Evolutionary conservation across 164 flowering plant species (phyloP), one percentile per base, ranked within the genome.

Genomic region (Vitis amurensis): DNA sequence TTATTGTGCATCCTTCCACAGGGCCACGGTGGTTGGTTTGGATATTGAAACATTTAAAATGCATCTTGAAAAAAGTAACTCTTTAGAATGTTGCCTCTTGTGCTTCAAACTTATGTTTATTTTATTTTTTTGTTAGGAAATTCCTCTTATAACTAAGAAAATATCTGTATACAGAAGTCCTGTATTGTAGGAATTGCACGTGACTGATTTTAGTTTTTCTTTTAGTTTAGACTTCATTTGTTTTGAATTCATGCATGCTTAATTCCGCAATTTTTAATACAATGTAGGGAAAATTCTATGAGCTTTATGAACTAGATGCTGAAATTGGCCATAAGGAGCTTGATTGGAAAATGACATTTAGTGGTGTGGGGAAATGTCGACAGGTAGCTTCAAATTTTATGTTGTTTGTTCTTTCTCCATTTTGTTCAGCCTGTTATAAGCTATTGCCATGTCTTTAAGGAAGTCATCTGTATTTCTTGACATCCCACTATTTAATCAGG

Each of bases 241-340:
- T 37, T 55, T 31, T 29, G 12, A 29, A 49, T 9, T 55, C 15
- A 30, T 23, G 12, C 27, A 30, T 44, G 23, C 64, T 11, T 63
- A 11, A 59, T 71, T 23, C 2, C n/a, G 5, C 44, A 7, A 19
- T 29, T 56, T 58, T 16, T 73, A 51, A 44, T 68, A 30, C 27
- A 61, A 31, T 68, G 55, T 65, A 95, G 99, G 99, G 98, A 64
- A 91, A 90, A 68, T 93, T 95, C 61, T 93, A 93, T 80, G 99
- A 95, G 83, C 97, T 95, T 4, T 95, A 95, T 82, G 98, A 95
- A 74, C 69, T 88, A 50, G 99, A 95, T 87, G 99, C 98, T 71
- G 99, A 95, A 80, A 88, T 89, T 81, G 99, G 97, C 48, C 95
- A 90, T 65, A 93, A 87, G 76, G 98, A 90, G 81, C 94, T 96